Evolutionary conservation across 331 rosid genomes (phyloP), one percentile per base, ranked within the genome.

Genomic region (Erythrophleum ivorense): DNA sequence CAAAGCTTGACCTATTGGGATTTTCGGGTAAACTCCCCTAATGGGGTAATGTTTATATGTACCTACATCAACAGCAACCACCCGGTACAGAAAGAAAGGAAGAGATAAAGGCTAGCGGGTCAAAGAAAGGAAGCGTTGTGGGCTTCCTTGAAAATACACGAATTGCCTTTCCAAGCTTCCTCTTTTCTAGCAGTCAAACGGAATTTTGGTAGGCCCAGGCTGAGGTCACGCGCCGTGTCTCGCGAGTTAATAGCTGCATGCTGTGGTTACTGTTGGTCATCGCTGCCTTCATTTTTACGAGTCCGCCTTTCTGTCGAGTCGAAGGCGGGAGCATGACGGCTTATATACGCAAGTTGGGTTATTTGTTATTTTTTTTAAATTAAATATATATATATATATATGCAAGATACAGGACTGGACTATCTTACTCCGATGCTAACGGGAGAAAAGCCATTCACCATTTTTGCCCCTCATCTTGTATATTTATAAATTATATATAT

Each of bases 101-200:
- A 40, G 6, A 53, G 46, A 19, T 79, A 36, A 1, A 65, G 59
- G 75, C 71, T 69, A 84, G 70, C 38, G 88, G 88, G 97, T 94
- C 98, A 91, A 90, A 87, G 76, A 87, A 84, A 58, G 91, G 73
- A 46, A 46, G 57, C 57, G 3, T 46, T 46, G 59, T 38, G 2
- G 36, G 86, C 45, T 90, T 88, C 94, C 88, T 3, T 83, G 89
- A 81, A 84, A 46, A 19, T 11, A 49, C 67, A 12, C 16, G 16
- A 49, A 14, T 13, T 69, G 10, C 38, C 33, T 3, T 46, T 55
- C 9, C 75, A 21, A 5, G 9, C 38, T 67, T 8, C 3, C 18
- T 18, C 31, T n/a, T n/a, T 7, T n/a, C 11, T 36, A 62, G 2
- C 45, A 10, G 50, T 52, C 18, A 52, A 13, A 52, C 19, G 57